Percentiles rank a stretch among this genome's conserved stretches.
phyloP scores from a whole-genome alignment of 2,329 filamentous ascomycete species.

The Botryotinia globosa region DNA sequence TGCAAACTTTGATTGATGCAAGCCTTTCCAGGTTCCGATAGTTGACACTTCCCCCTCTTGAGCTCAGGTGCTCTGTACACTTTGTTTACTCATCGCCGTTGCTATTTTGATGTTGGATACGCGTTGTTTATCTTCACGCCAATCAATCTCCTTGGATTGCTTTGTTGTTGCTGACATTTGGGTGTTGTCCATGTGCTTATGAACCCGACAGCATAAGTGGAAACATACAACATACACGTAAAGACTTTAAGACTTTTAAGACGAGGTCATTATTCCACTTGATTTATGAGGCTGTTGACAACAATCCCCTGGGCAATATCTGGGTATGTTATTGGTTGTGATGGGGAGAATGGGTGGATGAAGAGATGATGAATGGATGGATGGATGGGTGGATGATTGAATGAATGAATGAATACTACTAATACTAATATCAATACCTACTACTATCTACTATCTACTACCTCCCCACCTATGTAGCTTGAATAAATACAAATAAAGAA shows the following conservation, averaged over 20 bases:
- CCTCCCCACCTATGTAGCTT: not conserved
- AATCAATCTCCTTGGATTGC: not conserved
- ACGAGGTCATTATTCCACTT: not conserved
- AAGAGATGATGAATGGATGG: not conserved
- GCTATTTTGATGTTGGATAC: constrained; percentile 11
- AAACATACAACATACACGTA: not conserved
- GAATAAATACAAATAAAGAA: too few relatives aligned
- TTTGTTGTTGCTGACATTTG: not conserved
- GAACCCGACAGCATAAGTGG: constrained; percentile 3
- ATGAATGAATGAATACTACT: not conserved
- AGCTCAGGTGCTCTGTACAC: not conserved
- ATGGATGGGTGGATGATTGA: not conserved
- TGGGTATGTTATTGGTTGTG: not conserved
- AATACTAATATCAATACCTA: not conserved
- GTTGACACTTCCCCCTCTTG: not conserved
- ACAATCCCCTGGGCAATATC: not conserved
- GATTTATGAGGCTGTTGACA: not conserved
- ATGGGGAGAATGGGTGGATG: not conserved
- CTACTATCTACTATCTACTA: too few relatives aligned
- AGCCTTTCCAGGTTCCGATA: not conserved
- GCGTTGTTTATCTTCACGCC: not conserved
- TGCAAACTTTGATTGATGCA: not conserved
- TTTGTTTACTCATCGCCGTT: not conserved
- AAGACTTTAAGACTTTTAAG: too few relatives aligned
- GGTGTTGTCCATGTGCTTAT: not conserved